Percentiles rank a stretch among this genome's conserved stretches.
Evolutionary conservation across 805 yeast species (phyloP).

Genomic region (Saccharomycopsis schoenii): DNA sequence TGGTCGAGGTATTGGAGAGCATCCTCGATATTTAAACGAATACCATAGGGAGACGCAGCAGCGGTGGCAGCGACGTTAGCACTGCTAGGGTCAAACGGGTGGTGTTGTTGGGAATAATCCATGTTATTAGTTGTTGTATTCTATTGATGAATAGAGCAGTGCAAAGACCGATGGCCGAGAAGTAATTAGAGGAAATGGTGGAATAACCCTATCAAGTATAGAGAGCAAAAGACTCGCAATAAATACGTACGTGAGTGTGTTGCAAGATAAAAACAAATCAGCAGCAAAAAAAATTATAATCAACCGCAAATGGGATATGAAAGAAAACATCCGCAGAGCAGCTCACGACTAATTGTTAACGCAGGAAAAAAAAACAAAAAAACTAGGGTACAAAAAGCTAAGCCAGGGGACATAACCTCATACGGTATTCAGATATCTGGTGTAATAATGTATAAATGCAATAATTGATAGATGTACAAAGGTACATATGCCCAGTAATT

Average conservation of each 20-base stretch:
- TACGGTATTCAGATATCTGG: neutral
- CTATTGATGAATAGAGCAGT: neutral
- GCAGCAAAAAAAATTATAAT: too few species aligned
- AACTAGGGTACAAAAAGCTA: neutral
- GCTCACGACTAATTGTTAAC: too few species aligned
- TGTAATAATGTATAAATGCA: neutral
- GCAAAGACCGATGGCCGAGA: neutral
- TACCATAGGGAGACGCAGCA: neutral
- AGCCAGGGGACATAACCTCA: too few species aligned
- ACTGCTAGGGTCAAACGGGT: neutral
- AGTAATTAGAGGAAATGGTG: neutral
- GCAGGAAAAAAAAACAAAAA: neutral
- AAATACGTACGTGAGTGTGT: too few species aligned
- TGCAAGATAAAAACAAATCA: too few species aligned
- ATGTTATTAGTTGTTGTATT: neutral
- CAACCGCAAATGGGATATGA: too few species aligned
- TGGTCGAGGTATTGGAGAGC: slow-evolving; percentile 93
- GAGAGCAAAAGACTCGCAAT: too few species aligned
- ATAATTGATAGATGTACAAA: neutral
- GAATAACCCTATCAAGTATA: too few species aligned
- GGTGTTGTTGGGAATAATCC: neutral
- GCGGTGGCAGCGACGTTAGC: neutral
- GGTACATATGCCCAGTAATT: too few species aligned
- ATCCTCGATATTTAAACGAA: slow-evolving; percentile 86
- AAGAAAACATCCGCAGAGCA: too few species aligned